Evolutionary conservation across 2,329 filamentous ascomycete genomes (phyloP), one percentile per base, ranked within the genome.

Genomic region (Pseudovirgaria hyperparasitica): DNA sequence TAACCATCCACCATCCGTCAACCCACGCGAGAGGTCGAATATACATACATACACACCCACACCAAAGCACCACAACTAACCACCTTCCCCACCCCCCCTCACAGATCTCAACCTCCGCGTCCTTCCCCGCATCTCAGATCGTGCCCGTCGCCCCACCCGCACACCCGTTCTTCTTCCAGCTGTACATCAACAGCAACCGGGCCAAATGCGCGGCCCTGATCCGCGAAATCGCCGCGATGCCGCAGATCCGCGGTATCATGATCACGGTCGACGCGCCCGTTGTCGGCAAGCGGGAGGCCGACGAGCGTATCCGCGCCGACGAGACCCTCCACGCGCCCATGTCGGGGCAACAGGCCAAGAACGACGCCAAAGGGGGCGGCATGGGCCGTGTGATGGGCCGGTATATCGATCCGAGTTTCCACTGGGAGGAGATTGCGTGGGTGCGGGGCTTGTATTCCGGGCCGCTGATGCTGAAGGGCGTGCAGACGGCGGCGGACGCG

Each of bases 331-430:
- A n/a, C n/a, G n/a, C n/a, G 10, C 54, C 57, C 8, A 60, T 64
- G 3, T 66, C 68, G 54, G 58, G 56, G 7, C 63, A 55, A 19
- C 51, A 48, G 30, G 57, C 57, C 1, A 55, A 52, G 20, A 64
- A 65, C 32, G 68, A 72, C 36, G 46, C 43, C 9, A 65, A 66
- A 26, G 70, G 69, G 1, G 63, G 65, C 0, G 62, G 65, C 0
- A 46, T 74, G 22, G 70, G 66, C 0, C 48, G 70, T 6, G 52
- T 66, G 22, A 72, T 71, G 58, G 69, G 63, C 0, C 45, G 46
- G 2, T 75, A 66, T 42, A 67, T 76, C 27, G 70, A 73, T 35
- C 49, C 63, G 3, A 58, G 57, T 5, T 15, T 73, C 14, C 58
- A 65, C 50, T 27, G 50, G 52, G 35, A 45, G 8, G 58, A 72